Conservation (phyloP, 805 yeast genomes). For the Ogataea pini region DNA sequence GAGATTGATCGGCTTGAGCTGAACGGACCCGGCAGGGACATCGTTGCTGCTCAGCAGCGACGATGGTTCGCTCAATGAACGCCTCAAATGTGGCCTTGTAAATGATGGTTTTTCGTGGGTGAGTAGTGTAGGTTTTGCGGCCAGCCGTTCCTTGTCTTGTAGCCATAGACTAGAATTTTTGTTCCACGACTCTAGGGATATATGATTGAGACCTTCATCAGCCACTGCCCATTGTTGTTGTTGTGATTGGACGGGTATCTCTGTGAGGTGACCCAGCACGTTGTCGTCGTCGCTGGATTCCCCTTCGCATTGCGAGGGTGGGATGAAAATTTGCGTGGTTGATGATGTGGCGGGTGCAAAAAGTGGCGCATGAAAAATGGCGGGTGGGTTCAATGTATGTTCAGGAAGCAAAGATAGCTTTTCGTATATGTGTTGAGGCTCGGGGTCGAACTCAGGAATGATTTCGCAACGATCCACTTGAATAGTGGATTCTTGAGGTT, state of each 20-base stretch:
- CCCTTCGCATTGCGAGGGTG: not conserved
- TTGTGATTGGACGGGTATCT: slow-evolving; percentile 24
- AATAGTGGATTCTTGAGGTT: slow-evolving; percentile 2
- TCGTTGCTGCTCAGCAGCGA: slow-evolving; percentile 14
- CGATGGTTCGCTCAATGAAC: slow-evolving; percentile 27
- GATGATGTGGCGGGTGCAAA: slow-evolving; percentile 8
- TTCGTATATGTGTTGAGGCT: not conserved
- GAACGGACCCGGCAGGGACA: not conserved
- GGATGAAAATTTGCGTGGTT: not conserved
- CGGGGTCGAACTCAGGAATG: slow-evolving; percentile 2
- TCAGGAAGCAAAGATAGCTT: not conserved
- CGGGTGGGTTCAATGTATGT: not conserved
- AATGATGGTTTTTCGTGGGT: slow-evolving; percentile 10
- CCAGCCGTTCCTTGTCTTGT: slow-evolving; percentile 24
- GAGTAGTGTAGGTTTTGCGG: slow-evolving; percentile 12
- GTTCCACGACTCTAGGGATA: slow-evolving; percentile 34
- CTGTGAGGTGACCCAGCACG: slow-evolving; percentile 20
- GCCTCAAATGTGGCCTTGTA: slow-evolving; percentile 14
- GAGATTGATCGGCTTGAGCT: not conserved
- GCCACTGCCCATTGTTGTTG: slow-evolving; percentile 19
- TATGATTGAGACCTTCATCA: slow-evolving; percentile 21
- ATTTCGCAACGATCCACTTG: slow-evolving; percentile 1
- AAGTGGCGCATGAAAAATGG: not conserved
- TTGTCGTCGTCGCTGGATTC: not conserved
- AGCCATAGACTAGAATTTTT: slow-evolving; percentile 26